These are phyloP conservation scores for Calcarisporium arbuscula DNA, from an alignment of 2,329 filamentous ascomycete species.

Conservation along the genomic window DNA sequence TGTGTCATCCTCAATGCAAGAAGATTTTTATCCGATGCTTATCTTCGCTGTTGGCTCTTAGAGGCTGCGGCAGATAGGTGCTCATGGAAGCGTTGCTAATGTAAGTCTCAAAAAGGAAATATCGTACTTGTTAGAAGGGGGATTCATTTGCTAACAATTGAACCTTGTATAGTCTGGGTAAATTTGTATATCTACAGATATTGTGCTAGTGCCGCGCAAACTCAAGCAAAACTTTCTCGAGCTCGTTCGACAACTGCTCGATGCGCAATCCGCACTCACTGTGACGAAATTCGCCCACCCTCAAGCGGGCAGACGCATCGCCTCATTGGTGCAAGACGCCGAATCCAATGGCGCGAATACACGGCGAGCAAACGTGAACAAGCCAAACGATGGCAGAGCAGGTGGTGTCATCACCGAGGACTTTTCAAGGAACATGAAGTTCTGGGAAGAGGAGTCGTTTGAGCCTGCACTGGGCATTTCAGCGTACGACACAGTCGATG, in stretches of 20 bases:
- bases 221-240: background rate
- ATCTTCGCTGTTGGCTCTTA: too few species aligned
- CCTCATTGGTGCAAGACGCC: constrained; percentile 1
- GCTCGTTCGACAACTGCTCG: constrained; percentile 1
- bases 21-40: too few species aligned
- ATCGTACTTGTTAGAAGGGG: too few species aligned
- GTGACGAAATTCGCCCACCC: constrained; percentile 2
- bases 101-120: too few species aligned
- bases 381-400: background rate
- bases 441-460: constrained; percentile 13
- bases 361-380: too few species aligned
- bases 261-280: background rate
- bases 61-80: too few species aligned
- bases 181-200: constrained; percentile 4
- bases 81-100: too few species aligned
- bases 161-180: constrained; percentile 1
- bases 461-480: constrained; percentile 13
- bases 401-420: constrained; percentile 13
- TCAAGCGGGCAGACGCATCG: background rate
- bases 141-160: too few species aligned
- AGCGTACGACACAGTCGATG: constrained; percentile 6
- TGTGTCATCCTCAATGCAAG: constrained; percentile 17
- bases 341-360: background rate
- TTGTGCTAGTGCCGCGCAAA: background rate
- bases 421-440: constrained; percentile 12